Evolutionary conservation across 1,139 yeast species (phyloP), one percentile per base, ranked within the genome.

Genomic region (Geotrichum fermentans): DNA sequence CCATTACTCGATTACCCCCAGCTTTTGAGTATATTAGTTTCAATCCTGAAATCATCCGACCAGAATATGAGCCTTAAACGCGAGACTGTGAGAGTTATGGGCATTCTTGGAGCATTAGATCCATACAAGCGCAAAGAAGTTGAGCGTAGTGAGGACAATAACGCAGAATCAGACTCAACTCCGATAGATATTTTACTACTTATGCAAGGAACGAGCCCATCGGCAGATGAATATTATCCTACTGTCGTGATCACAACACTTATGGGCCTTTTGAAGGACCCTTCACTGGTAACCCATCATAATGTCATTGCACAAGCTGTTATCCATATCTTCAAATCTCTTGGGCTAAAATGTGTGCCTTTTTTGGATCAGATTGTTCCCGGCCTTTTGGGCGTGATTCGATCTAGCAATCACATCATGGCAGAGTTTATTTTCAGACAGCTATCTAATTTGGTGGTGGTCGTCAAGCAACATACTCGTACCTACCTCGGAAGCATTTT

Each of bases 121-220:
- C 99, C 99, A 1, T 92, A 90, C 64, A 89, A 87, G 61, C 94
- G 89, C 59, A 80, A 96, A 49, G 96, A 88, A 60, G 89, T 90
- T 7, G 97, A 90, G 61, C 82, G 86, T 53, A 77, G 75, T n/a
- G 70, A 72, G 4, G 76, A 74, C 45, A 74, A 74, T 24, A 79
- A 85, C 0, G 83, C 80, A 0, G 95, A 85, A 56, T 92, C 85
- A 56, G 86, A 83, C 61, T 86, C 90, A 0, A 92, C 96, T 2
- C 86, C 97, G 0, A 80, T 89, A 6, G 98, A 94, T 62, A 87
- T 92, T 55, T 88, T 92, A 2, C 71, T 92, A 36, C 72, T 94
- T 47, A 88, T 92, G 90, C 86, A 84, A 61, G 97, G 97, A 1
- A 85, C 87, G 78, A 85, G 96, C 6, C 97, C 97, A 0, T 83